A percentile compares a stretch with the other conserved stretches of the same genome.
These are phyloP conservation scores for Borovskyia barvae DNA, from an alignment of 208 protist species.

Conservation along the genomic window DNA sequence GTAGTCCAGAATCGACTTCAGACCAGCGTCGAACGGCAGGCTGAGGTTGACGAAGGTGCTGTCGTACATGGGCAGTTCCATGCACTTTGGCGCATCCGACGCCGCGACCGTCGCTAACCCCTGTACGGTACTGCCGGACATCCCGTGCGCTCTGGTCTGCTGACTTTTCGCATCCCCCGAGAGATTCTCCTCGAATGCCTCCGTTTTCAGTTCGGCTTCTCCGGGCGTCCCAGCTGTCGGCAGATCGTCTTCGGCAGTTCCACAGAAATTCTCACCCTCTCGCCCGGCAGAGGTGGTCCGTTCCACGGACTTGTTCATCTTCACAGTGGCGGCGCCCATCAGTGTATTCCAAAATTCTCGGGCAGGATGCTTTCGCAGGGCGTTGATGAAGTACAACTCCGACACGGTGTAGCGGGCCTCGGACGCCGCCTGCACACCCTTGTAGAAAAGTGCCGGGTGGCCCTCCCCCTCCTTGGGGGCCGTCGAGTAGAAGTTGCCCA, in stretches of 20 bases:
- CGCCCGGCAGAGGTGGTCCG: too few relatives aligned
- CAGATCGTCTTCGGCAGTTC: too few relatives aligned
- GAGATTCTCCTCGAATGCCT: too few relatives aligned
- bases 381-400: conserved; percentile 10
- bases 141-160: background rate
- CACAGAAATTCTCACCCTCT: too few relatives aligned
- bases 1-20: conserved; percentile 16
- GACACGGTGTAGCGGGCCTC: conserved; percentile 1
- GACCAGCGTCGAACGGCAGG: conserved; percentile 18
- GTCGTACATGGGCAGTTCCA: too few relatives aligned
- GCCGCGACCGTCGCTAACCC: too few relatives aligned
- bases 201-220: too few relatives aligned
- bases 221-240: too few relatives aligned
- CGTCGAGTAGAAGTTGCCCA: background rate
- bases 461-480: background rate
- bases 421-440: background rate
- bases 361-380: background rate
- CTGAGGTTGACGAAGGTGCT: background rate
- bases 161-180: background rate
- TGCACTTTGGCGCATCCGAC: too few relatives aligned
- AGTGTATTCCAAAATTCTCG: background rate
- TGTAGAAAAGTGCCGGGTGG: conserved; percentile 5
- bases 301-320: too few relatives aligned
- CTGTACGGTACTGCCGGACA: background rate
- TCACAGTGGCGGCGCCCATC: background rate